These are phyloP conservation scores for Penicillium frequentans DNA, from an alignment of 2,329 filamentous ascomycete species.

Conservation along the genomic window DNA sequence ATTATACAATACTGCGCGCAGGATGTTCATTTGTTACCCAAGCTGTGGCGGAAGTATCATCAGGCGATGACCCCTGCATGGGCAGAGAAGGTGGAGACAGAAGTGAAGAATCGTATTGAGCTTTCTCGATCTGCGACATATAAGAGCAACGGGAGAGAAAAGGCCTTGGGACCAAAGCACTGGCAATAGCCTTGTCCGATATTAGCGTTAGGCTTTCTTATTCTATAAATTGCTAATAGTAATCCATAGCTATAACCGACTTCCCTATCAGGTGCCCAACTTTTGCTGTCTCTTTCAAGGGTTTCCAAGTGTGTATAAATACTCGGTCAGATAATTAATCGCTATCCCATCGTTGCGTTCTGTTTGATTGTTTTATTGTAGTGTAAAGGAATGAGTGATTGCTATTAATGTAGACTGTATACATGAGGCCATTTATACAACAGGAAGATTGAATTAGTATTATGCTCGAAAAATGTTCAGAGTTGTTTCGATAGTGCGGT, in stretches of 20 bases:
- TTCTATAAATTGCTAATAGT: background rate
- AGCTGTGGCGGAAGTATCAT: background rate
- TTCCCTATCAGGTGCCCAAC: background rate
- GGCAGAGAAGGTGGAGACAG: background rate
- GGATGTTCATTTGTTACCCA: constrained; percentile 8
- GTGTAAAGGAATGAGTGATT: too few species aligned
- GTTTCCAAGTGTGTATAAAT: too few species aligned
- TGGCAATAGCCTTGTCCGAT: background rate
- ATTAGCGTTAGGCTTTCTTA: too few species aligned
- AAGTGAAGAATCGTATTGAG: background rate
- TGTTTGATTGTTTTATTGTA: too few species aligned
- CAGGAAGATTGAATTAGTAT: too few species aligned
- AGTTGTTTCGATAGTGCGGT: too few species aligned
- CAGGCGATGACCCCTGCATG: background rate
- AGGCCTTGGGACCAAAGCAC: background rate
- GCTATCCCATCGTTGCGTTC: too few species aligned
- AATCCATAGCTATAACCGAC: background rate
- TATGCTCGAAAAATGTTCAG: too few species aligned
- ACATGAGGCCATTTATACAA: too few species aligned
- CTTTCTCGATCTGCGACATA: background rate
- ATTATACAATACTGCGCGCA: constrained; percentile 7
- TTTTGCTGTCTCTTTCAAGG: background rate
- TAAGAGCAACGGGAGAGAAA: background rate
- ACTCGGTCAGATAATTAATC: too few species aligned
- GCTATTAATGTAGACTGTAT: too few species aligned